phyloP scores from a whole-genome alignment of 768 basidiomycete genomes.

The Glaciozyma antarctica region DNA sequence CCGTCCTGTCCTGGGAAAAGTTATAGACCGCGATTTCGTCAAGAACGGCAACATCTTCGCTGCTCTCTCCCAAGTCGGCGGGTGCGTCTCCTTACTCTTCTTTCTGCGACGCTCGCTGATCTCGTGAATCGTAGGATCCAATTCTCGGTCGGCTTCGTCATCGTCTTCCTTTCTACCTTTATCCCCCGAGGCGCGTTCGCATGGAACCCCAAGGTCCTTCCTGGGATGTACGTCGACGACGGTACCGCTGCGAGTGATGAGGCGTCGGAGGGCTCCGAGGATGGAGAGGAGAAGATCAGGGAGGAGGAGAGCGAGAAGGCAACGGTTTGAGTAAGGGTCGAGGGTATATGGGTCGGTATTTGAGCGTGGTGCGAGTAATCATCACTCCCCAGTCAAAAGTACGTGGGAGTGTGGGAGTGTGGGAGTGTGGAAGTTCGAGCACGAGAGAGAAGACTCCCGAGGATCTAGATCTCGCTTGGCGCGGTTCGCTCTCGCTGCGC shows the following conservation, averaged over 20 bases:
- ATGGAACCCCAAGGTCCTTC: constrained; percentile 36
- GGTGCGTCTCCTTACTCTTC: not conserved
- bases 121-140: constrained; percentile 16
- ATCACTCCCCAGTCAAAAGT: too few relatives aligned
- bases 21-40: constrained; percentile 34
- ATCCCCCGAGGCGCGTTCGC: constrained; percentile 35
- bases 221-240: constrained; percentile 12
- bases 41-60: constrained; percentile 20
- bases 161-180: constrained; percentile 35
- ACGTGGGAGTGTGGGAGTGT: too few relatives aligned
- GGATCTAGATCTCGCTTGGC: too few relatives aligned
- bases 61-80: constrained; percentile 29
- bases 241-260: too few relatives aligned
- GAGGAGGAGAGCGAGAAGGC: too few relatives aligned
- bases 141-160: constrained; percentile 35
- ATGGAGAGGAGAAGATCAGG: not conserved
- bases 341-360: too few relatives aligned
- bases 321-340: too few relatives aligned
- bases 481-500: too few relatives aligned
- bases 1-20: constrained; percentile 35
- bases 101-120: constrained; percentile 1
- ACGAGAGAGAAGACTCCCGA: too few relatives aligned
- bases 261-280: not conserved
- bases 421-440: too few relatives aligned
- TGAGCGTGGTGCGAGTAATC: too few relatives aligned